Conservation (phyloP, 2,329 filamentous ascomycete genomes). For the Dactylellina leptospora region DNA sequence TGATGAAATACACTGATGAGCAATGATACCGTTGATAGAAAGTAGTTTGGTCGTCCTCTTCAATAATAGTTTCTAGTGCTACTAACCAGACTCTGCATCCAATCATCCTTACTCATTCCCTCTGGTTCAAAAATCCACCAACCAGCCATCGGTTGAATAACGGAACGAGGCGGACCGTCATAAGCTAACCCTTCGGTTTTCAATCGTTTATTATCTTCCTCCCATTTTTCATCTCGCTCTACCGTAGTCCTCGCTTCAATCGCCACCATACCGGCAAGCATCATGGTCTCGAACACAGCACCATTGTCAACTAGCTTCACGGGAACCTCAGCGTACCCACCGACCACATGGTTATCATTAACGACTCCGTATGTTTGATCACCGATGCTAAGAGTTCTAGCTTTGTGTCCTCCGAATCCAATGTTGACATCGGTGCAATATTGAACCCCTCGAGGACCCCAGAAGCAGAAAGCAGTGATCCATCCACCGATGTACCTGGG, state of each 20-base stretch:
- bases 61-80: too few relatives aligned
- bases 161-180: constrained; percentile 21
- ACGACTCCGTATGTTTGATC: constrained; percentile 56
- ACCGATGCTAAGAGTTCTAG: constrained; percentile 53
- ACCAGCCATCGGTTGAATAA: constrained; percentile 38
- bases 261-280: constrained; percentile 59
- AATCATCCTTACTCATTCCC: neutral
- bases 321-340: constrained; percentile 58
- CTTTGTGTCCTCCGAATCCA: neutral
- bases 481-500: constrained; percentile 62
- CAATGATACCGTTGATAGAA: too few relatives aligned
- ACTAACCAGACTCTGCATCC: too few relatives aligned
- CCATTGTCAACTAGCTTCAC: constrained; percentile 59
- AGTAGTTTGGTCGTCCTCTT: too few relatives aligned
- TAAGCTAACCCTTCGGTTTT: constrained; percentile 20
- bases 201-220: constrained; percentile 18
- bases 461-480: constrained; percentile 65
- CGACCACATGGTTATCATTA: constrained; percentile 57
- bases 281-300: constrained; percentile 52
- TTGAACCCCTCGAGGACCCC: constrained; percentile 60
- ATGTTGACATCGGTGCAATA: constrained; percentile 23
- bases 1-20: too few relatives aligned
- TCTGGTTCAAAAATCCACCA: constrained; percentile 39
- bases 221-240: constrained; percentile 43
- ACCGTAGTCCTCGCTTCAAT: constrained; percentile 33